Evolutionary conservation across 495 filamentous ascomycete species (phyloP).

Genomic region (Daldinia vernicosa): DNA sequence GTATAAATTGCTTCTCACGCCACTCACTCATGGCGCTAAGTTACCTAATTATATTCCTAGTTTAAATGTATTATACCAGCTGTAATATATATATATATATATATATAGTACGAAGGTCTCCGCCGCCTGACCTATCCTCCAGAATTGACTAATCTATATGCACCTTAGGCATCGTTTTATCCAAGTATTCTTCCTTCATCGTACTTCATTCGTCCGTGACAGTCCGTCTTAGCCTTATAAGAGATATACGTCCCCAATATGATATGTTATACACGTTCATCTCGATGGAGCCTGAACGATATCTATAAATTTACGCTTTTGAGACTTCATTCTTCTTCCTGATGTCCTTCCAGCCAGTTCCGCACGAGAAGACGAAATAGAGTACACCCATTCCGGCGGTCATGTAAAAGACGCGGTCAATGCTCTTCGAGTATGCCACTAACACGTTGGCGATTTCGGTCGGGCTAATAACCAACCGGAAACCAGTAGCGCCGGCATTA

Average conservation of each 20-base stretch:
- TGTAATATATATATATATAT: too few species aligned
- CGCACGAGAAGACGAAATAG: constrained; percentile 44
- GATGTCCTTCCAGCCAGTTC: constrained; percentile 61
- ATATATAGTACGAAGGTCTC: not conserved
- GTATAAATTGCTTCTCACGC: too few species aligned
- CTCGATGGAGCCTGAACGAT: too few species aligned
- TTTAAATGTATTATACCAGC: not conserved
- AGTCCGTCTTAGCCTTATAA: not conserved
- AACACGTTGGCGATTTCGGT: constrained; percentile 37
- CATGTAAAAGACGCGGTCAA: constrained; percentile 51
- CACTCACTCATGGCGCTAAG: too few species aligned
- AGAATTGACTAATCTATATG: not conserved
- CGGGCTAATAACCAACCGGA: not conserved
- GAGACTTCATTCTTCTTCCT: constrained; percentile 49
- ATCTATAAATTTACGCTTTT: not conserved
- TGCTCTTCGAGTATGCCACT: constrained; percentile 53
- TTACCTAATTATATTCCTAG: not conserved
- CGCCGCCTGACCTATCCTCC: not conserved
- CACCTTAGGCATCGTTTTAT: not conserved
- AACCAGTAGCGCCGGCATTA: not conserved
- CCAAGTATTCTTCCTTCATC: not conserved
- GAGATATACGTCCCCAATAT: not conserved
- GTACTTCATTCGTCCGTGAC: not conserved
- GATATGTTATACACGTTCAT: too few species aligned
- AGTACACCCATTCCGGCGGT: constrained; percentile 36